Base-by-base conservation (phyloP, 164 flowering plant genomes). In the Sedum album region DNA sequence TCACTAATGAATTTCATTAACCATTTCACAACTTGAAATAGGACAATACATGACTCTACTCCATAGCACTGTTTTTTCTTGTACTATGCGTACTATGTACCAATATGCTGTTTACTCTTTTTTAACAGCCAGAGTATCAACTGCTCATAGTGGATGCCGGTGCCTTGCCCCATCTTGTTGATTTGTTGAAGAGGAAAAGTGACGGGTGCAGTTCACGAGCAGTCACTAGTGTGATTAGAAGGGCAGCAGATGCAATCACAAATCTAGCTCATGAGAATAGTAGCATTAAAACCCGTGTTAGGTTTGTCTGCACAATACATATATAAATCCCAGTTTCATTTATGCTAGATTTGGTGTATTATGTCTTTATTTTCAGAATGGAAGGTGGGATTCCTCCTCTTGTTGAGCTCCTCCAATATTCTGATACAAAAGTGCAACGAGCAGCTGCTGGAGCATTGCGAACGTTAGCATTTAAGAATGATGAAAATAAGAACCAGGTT, bases 341-440 rank as follows among this genome's bases (percentile, higher is more conserved):
- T 1, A 38, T 25, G 61, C 42, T 36, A 38, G 69, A 20, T 72
- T 65, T 6, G 31, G 48, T 65, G 71, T 67, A 33, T 72, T 51
- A 62, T 36, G 33, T 33, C 53, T 73, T 35, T 35, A 36, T 65
- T 21, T 71, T 69, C 79, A 95, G 98, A 87, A 69, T 84, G 79
- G 97, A 95, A 80, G 96, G 96, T 70, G 99, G 97, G 31, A 92
- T 95, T 79, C 99, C 97, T 9, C 99, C 96, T 65, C 93, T 95
- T 55, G 98, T 95, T 76, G 95, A 90, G 76, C 75, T 95, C 85
- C 95, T 95, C 68, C 89, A 88, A 41, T 95, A 83, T 73, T 66
- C 81, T 69, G 99, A 95, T 78, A 65, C 87, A 55, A 95, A 92
- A 81, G 98, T 95, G 68, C 96, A 95, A 78, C 82, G 97, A 79